These are phyloP conservation scores for Lentinus brumalis DNA, from an alignment of 768 basidiomycete genomes.

Conservation along the genomic window DNA sequence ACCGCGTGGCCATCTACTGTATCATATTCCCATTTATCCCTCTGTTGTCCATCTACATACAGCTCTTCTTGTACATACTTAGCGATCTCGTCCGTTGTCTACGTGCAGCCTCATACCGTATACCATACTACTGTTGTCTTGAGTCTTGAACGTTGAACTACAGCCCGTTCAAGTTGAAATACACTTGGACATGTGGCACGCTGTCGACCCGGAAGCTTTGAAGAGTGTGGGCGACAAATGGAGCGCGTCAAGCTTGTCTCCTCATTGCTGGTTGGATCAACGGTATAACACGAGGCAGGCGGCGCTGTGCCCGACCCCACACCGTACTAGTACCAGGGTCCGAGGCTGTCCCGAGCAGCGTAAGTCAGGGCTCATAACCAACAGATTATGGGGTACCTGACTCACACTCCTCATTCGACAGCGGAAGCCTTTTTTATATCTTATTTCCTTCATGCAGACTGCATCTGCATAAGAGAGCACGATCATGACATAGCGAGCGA, in stretches of 20 bases:
- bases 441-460: not conserved
- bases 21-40: too few species aligned
- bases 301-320: not conserved
- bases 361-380: slow-evolving; percentile 12
- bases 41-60: too few species aligned
- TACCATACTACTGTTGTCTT: too few species aligned
- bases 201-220: too few species aligned
- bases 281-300: not conserved
- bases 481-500: not conserved
- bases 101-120: too few species aligned
- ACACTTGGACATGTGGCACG: too few species aligned
- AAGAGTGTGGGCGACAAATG: not conserved
- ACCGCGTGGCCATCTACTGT: too few species aligned
- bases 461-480: not conserved
- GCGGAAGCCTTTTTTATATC: not conserved
- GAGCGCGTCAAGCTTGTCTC: not conserved
- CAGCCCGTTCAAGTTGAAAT: too few species aligned
- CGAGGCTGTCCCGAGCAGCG: slow-evolving; percentile 56
- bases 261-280: not conserved
- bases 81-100: too few species aligned
- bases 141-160: too few species aligned
- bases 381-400: slow-evolving; percentile 9
- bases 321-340: slow-evolving; percentile 35
- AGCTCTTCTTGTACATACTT: too few species aligned
- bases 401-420: not conserved